Evolutionary conservation across 164 flowering plant species (phyloP).

Genomic region (Chloranthus sessilifolius): DNA sequence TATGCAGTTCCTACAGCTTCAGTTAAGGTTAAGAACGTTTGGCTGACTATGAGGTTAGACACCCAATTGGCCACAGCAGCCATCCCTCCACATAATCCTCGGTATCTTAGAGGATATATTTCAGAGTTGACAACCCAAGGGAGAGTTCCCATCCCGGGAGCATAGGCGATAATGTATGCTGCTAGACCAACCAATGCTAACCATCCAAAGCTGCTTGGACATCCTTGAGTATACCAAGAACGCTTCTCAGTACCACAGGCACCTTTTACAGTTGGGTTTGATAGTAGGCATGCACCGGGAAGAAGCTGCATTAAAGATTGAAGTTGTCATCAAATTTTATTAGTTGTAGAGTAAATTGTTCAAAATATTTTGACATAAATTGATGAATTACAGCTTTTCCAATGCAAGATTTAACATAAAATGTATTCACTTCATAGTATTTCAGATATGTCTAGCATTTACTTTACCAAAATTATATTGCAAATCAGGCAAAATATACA

Average conservation of each 20-base stretch:
- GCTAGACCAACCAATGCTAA: constrained; percentile 56
- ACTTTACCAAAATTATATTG: too few relatives aligned
- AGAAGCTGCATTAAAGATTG: constrained; percentile 24
- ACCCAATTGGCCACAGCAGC: constrained; percentile 83
- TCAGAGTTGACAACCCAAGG: constrained; percentile 94
- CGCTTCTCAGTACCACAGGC: constrained; percentile 34
- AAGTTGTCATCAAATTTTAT: background rate
- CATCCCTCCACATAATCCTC: constrained; percentile 82
- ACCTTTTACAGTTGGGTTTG: constrained; percentile 1
- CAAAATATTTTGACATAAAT: too few relatives aligned
- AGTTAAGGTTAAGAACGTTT: constrained; percentile 52
- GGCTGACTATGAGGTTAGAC: constrained; percentile 66
- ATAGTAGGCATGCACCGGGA: constrained; percentile 70
- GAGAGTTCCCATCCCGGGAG: constrained; percentile 91
- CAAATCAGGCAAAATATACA: too few relatives aligned
- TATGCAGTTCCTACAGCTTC: constrained; percentile 58
- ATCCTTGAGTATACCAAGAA: constrained; percentile 58
- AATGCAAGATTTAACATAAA: too few relatives aligned
- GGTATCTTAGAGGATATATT: constrained; percentile 73
- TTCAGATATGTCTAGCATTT: too few relatives aligned
- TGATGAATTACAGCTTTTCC: too few relatives aligned
- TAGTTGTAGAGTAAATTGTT: too few relatives aligned
- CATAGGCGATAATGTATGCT: constrained; percentile 56
- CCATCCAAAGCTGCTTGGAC: constrained; percentile 64
- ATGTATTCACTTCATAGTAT: too few relatives aligned